These are phyloP conservation scores for Debaryomycetaceae sp. DNA, from an alignment of 1,139 yeast genomes.

Conservation along the genomic window DNA sequence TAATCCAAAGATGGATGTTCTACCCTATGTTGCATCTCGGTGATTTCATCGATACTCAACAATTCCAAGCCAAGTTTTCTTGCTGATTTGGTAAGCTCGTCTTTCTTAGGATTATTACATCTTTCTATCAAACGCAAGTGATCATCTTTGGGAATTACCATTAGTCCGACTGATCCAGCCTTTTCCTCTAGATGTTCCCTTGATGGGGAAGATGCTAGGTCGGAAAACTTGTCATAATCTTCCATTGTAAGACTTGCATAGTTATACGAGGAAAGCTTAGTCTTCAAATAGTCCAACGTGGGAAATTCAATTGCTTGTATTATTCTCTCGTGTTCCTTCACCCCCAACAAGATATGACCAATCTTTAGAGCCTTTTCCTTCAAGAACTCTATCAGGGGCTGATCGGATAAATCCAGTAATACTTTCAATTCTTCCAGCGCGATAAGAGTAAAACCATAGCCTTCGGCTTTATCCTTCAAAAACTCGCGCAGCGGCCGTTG, in stretches of 20 bases:
- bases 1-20: conserved; percentile 21
- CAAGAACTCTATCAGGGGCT: neutral
- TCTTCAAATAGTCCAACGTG: conserved; percentile 11
- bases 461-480: conserved; percentile 16
- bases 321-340: conserved; percentile 6
- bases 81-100: too few species aligned
- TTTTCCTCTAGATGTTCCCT: conserved; percentile 30
- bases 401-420: conserved; percentile 3
- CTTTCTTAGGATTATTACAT: conserved; percentile 2
- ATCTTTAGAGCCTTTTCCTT: conserved; percentile 9
- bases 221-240: conserved; percentile 13
- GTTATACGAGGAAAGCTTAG: conserved; percentile 18
- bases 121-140: conserved; percentile 13
- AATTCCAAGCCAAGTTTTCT: too few species aligned
- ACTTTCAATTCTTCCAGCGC: conserved; percentile 9
- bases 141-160: conserved; percentile 26
- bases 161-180: conserved; percentile 30
- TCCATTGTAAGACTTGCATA: conserved; percentile 14
- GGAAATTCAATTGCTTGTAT: conserved; percentile 11
- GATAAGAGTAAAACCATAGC: conserved; percentile 16
- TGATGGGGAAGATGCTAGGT: conserved; percentile 21
- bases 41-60: too few species aligned
- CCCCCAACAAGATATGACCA: conserved; percentile 12
- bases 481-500: conserved; percentile 22
- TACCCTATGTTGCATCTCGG: too few species aligned